A percentile compares a stretch with the other conserved stretches of the same genome.
These are phyloP conservation scores for Talaromyces sp. DNA, from an alignment of 2,329 filamentous ascomycete genomes.

Conservation along the genomic window DNA sequence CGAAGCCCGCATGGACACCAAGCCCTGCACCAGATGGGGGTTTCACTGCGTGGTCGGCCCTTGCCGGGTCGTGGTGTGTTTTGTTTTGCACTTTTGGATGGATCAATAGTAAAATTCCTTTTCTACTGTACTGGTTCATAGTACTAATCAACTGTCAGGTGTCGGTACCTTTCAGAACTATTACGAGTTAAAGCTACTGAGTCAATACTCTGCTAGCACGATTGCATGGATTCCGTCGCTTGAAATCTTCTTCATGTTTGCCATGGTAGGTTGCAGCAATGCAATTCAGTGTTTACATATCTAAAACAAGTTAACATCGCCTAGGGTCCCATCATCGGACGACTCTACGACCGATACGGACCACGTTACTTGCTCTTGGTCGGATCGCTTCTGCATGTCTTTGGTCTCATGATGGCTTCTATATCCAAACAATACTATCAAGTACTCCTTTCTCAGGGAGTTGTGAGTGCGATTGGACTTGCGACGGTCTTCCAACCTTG, in stretches of 20 bases:
- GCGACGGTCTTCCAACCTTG: slow-evolving; percentile 39
- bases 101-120: slow-evolving; percentile 42
- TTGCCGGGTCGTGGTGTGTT: slow-evolving; percentile 20
- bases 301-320: slow-evolving; percentile 24
- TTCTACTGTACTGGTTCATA: background rate
- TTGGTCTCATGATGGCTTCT: slow-evolving; percentile 58
- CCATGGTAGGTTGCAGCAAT: slow-evolving; percentile 23
- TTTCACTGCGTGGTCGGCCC: background rate
- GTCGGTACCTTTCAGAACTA: slow-evolving; percentile 58
- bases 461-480: slow-evolving; percentile 52
- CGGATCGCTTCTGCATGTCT: slow-evolving; percentile 54
- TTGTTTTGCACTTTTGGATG: slow-evolving; percentile 40
- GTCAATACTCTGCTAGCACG: slow-evolving; percentile 48
- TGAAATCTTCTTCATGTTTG: slow-evolving; percentile 55
- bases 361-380: slow-evolving; percentile 51
- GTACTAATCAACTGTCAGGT: slow-evolving; percentile 23
- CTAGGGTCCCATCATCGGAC: slow-evolving; percentile 42
- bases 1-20: background rate
- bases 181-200: slow-evolving; percentile 50
- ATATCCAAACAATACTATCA: slow-evolving; percentile 55
- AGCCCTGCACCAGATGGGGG: slow-evolving; percentile 9
- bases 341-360: slow-evolving; percentile 59
- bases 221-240: slow-evolving; percentile 59
- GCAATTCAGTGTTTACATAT: too few relatives aligned
- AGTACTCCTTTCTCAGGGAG: slow-evolving; percentile 53